Evolutionary conservation across 2,329 filamentous ascomycete species (phyloP).

Genomic region (Tolypocladium tundrense): DNA sequence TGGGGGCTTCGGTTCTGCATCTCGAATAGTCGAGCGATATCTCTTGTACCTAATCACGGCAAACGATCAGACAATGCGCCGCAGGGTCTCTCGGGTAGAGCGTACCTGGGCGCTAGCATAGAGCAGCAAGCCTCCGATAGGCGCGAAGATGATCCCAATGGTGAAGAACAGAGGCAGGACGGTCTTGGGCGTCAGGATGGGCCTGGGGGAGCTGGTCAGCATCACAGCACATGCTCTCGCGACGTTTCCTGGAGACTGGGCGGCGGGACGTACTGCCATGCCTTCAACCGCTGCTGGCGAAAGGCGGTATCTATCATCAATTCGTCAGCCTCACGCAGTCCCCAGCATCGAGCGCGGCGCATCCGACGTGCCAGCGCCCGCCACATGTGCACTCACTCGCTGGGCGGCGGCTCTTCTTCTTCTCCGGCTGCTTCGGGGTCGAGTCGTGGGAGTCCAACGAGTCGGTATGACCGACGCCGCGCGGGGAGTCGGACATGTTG

Average conservation of each 20-base stretch:
- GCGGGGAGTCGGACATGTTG: slow-evolving; percentile 37
- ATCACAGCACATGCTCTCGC: background rate
- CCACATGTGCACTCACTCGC: slow-evolving; percentile 56
- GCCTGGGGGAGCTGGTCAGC: slow-evolving; percentile 38
- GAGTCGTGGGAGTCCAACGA: slow-evolving; percentile 47
- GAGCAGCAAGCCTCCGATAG: slow-evolving; percentile 77
- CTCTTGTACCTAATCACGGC: slow-evolving; percentile 63
- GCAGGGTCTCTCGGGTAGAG: background rate
- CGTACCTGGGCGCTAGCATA: slow-evolving; percentile 74
- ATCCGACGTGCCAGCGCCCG: background rate
- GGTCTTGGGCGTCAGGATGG: slow-evolving; percentile 90
- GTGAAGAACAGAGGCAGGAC: slow-evolving; percentile 85
- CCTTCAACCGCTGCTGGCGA: slow-evolving; percentile 90
- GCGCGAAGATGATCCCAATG: slow-evolving; percentile 85
- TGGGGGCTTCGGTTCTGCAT: slow-evolving; percentile 51
- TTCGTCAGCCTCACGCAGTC: slow-evolving; percentile 9
- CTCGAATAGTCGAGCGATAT: slow-evolving; percentile 82
- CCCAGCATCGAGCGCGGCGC: background rate
- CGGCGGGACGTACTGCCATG: slow-evolving; percentile 73
- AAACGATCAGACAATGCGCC: slow-evolving; percentile 5
- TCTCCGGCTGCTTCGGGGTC: slow-evolving; percentile 48
- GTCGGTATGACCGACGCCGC: slow-evolving; percentile 35
- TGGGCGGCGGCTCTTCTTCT: slow-evolving; percentile 83
- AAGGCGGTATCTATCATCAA: slow-evolving; percentile 76
- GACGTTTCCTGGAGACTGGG: background rate